Evolutionary conservation across 805 yeast genomes (phyloP).

Genomic region (Sugiyamaella lignohabitans): DNA sequence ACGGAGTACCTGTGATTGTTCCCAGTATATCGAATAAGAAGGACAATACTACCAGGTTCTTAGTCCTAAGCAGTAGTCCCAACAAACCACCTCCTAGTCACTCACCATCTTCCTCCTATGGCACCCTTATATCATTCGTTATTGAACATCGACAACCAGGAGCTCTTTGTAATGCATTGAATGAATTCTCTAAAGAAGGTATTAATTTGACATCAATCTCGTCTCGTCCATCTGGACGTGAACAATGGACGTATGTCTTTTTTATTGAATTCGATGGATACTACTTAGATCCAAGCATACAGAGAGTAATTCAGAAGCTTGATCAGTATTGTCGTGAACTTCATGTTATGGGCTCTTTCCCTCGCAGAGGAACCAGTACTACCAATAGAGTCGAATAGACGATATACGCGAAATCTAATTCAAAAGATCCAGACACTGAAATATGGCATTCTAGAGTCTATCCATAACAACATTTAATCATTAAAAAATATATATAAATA

Average conservation of each 20-base stretch:
- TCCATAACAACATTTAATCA: constrained; percentile 1
- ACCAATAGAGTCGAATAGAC: too few species aligned
- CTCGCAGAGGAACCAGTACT: neutral
- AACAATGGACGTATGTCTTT: constrained; percentile 77
- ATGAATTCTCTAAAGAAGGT: constrained; percentile 46
- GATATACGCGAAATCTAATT: too few species aligned
- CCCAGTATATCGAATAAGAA: constrained; percentile 61
- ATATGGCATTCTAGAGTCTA: too few species aligned
- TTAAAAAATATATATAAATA: neutral
- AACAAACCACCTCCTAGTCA: constrained; percentile 4
- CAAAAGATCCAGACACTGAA: too few species aligned
- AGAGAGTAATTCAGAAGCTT: constrained; percentile 39
- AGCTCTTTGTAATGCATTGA: constrained; percentile 60
- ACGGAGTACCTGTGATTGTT: constrained; percentile 48
- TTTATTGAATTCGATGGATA: constrained; percentile 62
- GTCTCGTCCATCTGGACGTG: constrained; percentile 64
- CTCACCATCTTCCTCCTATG: constrained; percentile 20
- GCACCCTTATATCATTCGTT: constrained; percentile 60
- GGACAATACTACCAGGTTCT: constrained; percentile 80
- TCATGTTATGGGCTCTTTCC: constrained; percentile 54
- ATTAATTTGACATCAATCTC: constrained; percentile 66
- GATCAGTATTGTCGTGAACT: constrained; percentile 41
- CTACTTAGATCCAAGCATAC: constrained; percentile 8
- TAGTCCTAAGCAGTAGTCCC: constrained; percentile 39
- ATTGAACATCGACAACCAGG: constrained; percentile 61